Evolutionary conservation across 2,329 filamentous ascomycete species (phyloP), one percentile per base, ranked within the genome.

Genomic region (Hypoxylon sp.): DNA sequence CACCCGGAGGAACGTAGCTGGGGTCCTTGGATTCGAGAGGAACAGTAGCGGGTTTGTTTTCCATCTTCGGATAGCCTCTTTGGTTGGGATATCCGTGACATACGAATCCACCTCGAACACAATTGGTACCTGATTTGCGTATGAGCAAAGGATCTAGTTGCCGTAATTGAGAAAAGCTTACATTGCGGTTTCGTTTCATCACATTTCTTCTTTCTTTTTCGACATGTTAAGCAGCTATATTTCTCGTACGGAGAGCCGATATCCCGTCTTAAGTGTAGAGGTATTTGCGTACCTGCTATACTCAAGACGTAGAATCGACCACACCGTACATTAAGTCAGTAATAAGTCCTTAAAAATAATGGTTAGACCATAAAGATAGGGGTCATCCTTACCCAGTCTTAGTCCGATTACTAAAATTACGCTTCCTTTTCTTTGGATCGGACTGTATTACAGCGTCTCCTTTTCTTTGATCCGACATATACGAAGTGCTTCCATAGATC

Each of bases 161-260:
- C 19, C 30, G 29, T 32, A 30, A 7, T 13, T 11, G 4, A n/a
- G 16, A 21, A 1, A 35, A 25, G 78, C 89, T 79, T 78, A 95
- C 94, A 97, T 71, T 91, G 86, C 17, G 94, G 94, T 71, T 96
- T 95, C 44, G 82, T 83, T 75, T 97, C 94, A 68, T 97, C 93
- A 68, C 94, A 97, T 74, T 97, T 97, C 84, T 97, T 97, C 81
- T 97, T 97, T 51, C 93, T 83, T 68, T 84, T 84, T 53, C 93
- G 82, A 70, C 93, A 97, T 4, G 93, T 97, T 73, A 96, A 84
- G 70, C 93, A 97, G 25, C 56, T 59, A 31, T 37, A 57, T 34
- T 29, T 7, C 7, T 20, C 27, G 56, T 51, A 59, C 26, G 56
- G 56, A 40, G 30, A 42, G 48, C 52, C 48, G 56, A 56, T 53